Base-by-base conservation (phyloP, 2,329 filamentous ascomycete genomes). In the Lasiodiplodia sp. region DNA sequence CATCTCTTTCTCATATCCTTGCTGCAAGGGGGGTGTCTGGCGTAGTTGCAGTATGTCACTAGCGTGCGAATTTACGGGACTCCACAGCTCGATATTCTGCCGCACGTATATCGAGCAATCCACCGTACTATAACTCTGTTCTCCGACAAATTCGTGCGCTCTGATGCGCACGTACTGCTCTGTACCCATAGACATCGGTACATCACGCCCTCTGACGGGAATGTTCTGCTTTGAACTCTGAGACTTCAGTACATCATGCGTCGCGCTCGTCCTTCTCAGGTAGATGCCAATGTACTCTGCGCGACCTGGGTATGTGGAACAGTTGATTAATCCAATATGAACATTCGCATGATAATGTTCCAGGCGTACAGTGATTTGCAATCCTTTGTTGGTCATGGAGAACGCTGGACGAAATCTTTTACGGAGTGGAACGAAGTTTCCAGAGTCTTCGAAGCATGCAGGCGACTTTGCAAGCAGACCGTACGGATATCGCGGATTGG, bases 371-470 rank as follows among this genome's bases (percentile, higher is more conserved):
- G 40, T 52, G 4, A 53, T 64, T 4, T 31, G 60, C 12, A 64
- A 11, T 6, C 60, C 60, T 18, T 25, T 64, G 44, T 53, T 64
- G 6, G 60, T 64, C 18, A 34, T 64, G 2, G 60, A 51, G 28
- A 51, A 64, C 7, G 44, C 18, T 8, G 12, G 28, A 12, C 47
- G 60, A 14, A 4, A 6, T 5, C 3, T 7, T 7, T 3, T 6
- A 18, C 28, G 28, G 25, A 21, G 38, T 6, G 31, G 31, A 3
- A 52, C 18, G 21, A 53, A 28, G 5, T 34, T 8, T 23, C 44
- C 25, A 2, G 40, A 64, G 4, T 52, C 16, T 10, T 10, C 40
- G 21, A 64, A 64, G n/a, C 25, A 21, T 12, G 11, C n/a, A 4
- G 60, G 60, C 1, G 44, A 64, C 5, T 11, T 64, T 10, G 60